A percentile compares a stretch with the other conserved stretches of the same genome.
Conservation (phyloP, 2,329 filamentous ascomycete genomes). For the Moelleriella libera region DNA sequence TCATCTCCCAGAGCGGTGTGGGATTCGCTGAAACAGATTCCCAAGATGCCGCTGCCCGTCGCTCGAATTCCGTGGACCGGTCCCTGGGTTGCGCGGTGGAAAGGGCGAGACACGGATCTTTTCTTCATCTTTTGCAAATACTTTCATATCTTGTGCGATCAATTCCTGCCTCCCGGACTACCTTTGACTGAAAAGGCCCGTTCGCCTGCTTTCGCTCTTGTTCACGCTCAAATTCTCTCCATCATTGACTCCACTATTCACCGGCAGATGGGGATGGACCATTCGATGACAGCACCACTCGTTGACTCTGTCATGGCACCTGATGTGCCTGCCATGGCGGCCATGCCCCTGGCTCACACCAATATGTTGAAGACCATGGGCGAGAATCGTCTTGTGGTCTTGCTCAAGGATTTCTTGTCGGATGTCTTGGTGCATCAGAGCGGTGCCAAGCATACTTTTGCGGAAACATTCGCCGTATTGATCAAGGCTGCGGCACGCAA, state of each 20-base stretch:
- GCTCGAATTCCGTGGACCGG: conserved; percentile 72
- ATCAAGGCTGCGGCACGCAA: conserved; percentile 61
- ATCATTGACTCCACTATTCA: conserved; percentile 76
- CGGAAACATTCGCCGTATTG: conserved; percentile 57
- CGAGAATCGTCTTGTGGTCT: conserved; percentile 73
- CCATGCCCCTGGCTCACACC: conserved; percentile 46
- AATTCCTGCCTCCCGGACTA: conserved; percentile 47
- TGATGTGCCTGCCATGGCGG: conserved; percentile 52
- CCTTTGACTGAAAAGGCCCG: conserved; percentile 42
- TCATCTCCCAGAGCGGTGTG: conserved; percentile 33
- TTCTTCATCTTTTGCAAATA: conserved; percentile 89
- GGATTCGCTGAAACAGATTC: conserved; percentile 48
- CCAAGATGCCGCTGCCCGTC: conserved; percentile 51
- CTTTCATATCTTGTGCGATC: conserved; percentile 65
- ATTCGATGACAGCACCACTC: conserved; percentile 25
- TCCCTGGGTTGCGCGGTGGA: conserved; percentile 75
- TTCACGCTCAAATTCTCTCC: conserved; percentile 70
- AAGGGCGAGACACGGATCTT: conserved; percentile 73
- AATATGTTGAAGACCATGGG: conserved; percentile 71
- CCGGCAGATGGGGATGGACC: conserved; percentile 46
- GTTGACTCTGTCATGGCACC: conserved; percentile 33
- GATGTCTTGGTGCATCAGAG: conserved; percentile 23
- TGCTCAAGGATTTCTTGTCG: conserved; percentile 66
- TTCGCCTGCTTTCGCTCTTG: conserved; percentile 63
- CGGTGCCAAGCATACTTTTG: conserved; percentile 52